Evolutionary conservation across 2,329 filamentous ascomycete genomes (phyloP), one percentile per base, ranked within the genome.

Genomic region (Trichoderma atroviride): DNA sequence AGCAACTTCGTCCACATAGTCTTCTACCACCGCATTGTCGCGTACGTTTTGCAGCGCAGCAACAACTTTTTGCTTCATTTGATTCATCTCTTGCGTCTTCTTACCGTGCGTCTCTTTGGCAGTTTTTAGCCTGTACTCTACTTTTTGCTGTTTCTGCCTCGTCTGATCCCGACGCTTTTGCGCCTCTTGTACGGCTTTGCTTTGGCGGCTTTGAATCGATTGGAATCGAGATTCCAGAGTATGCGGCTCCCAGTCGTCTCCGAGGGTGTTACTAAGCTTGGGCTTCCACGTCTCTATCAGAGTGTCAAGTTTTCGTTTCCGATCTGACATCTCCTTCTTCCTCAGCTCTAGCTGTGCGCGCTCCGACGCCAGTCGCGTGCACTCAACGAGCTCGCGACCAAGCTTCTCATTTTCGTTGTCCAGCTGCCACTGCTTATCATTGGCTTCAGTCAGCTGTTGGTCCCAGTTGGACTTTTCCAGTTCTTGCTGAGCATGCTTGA

Each of bases 311-410:
- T 91, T 92, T 40, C 88, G 87, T 77, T 92, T 88, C 68, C 91
- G 88, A 73, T 93, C 90, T 72, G 88, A 87, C 33, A 93, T 80
- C 75, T 97, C 92, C 74, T 94, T 94, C 75, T 91, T 94, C 40
- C 94, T 86, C 74, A 92, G 89, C 69, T 97, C 92, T 13, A 99
- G 85, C 74, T 92, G 91, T 14, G 95, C 96, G 47, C 94, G 87
- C 71, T 97, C 94, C 4, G 91, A 89, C 6, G 94, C 93, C 69
- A 92, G 87, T 69, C 90, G 89, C 2, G 92, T 97, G 70, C 91
- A 93, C 74, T 96, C 91, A 10, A 94, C 87, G 43, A 97, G 87
- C 76, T 98, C 95, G n/a, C 86, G 83, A 56, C 91, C 90, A 33
- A 98, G 84, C 73, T 85, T 89, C 43, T 92, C 88, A 70, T 87